These are phyloP conservation scores for Fusarium foetens DNA, from an alignment of 2,329 filamentous ascomycete species.

Conservation along the genomic window DNA sequence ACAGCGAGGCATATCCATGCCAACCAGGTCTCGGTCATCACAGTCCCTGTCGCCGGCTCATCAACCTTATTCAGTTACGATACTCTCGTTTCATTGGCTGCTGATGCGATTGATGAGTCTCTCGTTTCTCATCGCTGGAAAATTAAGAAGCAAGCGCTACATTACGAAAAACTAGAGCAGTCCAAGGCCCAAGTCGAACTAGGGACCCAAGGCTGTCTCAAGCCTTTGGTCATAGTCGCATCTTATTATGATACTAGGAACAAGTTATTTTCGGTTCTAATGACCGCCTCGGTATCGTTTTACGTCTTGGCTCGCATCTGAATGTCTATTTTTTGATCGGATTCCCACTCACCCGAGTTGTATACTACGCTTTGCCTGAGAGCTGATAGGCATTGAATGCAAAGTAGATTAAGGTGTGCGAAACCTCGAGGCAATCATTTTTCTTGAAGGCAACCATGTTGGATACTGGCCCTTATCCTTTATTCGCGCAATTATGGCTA, in stretches of 20 bases:
- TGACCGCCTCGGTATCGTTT: constrained; percentile 6
- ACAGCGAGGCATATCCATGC: constrained; percentile 34
- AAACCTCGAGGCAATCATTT: not conserved
- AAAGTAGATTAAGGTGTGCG: not conserved
- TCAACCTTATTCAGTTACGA: constrained; percentile 33
- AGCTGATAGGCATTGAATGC: not conserved
- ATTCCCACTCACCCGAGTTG: not conserved
- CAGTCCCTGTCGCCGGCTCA: constrained; percentile 23
- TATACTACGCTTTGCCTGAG: not conserved
- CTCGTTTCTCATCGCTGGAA: constrained; percentile 25
- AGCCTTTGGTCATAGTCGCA: constrained; percentile 6
- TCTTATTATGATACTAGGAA: constrained; percentile 7
- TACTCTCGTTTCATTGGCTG: constrained; percentile 19
- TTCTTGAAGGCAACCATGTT: not conserved
- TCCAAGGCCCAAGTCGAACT: not conserved
- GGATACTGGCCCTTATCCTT: not conserved
- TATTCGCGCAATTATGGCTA: constrained; percentile 27
- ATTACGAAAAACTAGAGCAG: constrained; percentile 14
- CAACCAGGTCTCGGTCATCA: constrained; percentile 26
- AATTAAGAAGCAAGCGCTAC: constrained; percentile 30
- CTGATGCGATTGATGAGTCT: constrained; percentile 8
- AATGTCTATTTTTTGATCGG: not conserved
- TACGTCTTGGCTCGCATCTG: not conserved
- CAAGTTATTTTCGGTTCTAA: constrained; percentile 6
- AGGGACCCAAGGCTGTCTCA: constrained; percentile 3